Conservation (phyloP, 108 stramenopile species). For the Aureococcus anophagefferens region DNA sequence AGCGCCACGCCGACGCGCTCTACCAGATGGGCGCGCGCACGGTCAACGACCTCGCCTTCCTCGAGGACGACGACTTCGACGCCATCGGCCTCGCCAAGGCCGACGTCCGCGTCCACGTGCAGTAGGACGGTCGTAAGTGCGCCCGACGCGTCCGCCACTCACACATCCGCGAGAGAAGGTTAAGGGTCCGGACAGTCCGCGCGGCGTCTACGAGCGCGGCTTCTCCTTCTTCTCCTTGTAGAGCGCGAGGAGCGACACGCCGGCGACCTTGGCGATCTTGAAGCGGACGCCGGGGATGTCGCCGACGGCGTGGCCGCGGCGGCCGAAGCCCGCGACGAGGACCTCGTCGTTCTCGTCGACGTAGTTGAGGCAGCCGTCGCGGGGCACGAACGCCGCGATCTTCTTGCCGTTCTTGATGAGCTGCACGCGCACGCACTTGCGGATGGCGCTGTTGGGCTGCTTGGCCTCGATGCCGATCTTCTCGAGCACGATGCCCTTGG, state of each 20-base stretch:
- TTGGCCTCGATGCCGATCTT: slow-evolving; percentile 99
- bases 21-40: no score
- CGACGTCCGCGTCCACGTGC: no score
- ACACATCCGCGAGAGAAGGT: no score
- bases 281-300: slow-evolving; percentile 99
- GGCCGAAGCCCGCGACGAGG: slow-evolving; percentile 98
- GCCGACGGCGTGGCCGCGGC: slow-evolving; percentile 98
- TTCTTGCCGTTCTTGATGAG: slow-evolving; percentile 99
- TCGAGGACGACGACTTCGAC: no score
- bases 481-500: slow-evolving; percentile 99
- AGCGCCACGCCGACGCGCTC: no score
- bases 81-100: no score
- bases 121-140: no score
- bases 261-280: slow-evolving; percentile 99
- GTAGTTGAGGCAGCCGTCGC: slow-evolving; percentile 99
- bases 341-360: slow-evolving; percentile 99
- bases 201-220: slow-evolving; percentile 93
- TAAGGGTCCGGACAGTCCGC: no score
- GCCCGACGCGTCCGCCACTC: no score
- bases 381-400: slow-evolving; percentile 99
- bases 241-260: slow-evolving; percentile 94
- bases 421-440: slow-evolving; percentile 99
- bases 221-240: slow-evolving; percentile 99
- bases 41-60: no score
- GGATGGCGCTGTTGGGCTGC: slow-evolving; percentile 99